A percentile compares a stretch with the other conserved stretches of the same genome.
phyloP scores from a whole-genome alignment of 192 early-diverging fungal species.

The Chytriomyces confervae region DNA sequence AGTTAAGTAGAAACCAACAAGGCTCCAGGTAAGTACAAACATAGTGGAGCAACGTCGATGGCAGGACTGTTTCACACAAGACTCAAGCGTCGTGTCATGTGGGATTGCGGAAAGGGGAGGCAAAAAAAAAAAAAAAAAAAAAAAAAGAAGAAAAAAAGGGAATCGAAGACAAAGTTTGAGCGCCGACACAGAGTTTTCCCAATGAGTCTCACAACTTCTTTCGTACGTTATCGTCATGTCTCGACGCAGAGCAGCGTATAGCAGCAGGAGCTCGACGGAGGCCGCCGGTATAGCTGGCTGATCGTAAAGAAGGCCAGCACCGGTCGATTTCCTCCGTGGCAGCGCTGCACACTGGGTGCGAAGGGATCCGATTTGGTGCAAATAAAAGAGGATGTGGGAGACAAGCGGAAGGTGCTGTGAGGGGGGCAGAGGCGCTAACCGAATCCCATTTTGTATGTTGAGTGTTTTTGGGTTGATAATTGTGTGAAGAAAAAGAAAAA shows the following conservation, averaged over 20 bases:
- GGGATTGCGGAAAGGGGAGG: background rate
- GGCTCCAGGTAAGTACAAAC: background rate
- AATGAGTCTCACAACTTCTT: background rate
- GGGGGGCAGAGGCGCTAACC: constrained; percentile 9
- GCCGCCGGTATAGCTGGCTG: background rate
- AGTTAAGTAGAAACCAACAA: background rate
- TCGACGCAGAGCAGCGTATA: background rate
- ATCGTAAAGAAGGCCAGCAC: background rate
- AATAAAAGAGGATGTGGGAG: constrained; percentile 15
- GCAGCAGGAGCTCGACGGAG: background rate
- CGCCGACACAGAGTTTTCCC: background rate
- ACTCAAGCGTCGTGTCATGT: background rate
- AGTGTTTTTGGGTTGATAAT: background rate
- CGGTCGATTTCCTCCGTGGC: background rate
- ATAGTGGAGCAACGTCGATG: background rate
- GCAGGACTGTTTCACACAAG: background rate
- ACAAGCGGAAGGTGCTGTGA: background rate
- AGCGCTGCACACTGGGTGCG: background rate
- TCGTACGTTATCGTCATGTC: constrained; percentile 4
- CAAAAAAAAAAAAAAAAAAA: background rate
- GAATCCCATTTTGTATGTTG: constrained; percentile 25
- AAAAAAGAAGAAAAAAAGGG: background rate
- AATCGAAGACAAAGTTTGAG: background rate
- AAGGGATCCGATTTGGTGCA: constrained; percentile 31
- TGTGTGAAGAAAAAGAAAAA: constrained; percentile 24